Base-by-base conservation (phyloP, 805 yeast species). In the Sugiyamaella americana region DNA sequence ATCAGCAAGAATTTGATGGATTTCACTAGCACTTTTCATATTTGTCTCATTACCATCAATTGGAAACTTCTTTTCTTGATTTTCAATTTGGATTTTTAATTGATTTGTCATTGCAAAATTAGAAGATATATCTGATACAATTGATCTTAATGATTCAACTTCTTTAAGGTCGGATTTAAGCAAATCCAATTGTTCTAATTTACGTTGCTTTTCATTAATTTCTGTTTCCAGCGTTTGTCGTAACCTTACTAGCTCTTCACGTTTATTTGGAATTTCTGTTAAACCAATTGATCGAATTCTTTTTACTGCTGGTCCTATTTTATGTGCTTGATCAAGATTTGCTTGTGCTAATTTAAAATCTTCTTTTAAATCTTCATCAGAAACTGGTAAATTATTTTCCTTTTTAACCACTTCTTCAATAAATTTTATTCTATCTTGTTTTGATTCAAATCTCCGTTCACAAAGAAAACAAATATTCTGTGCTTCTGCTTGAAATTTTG, bases 391-490 rank as follows among this genome's bases (percentile, higher is more conserved):
- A 35, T 62, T 58, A 2, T 57, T 56, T 1, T 63, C 62, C 47
- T 64, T 63, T 1, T 65, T 60, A 35, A 64, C 61, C 1, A 62
- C 42, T 8, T 49, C 47, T 4, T 19, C 44, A 10, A 54, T 39
- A 30, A 65, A 57, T 13, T 37, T 42, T 1, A 32, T 35, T 5
- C 51, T 46, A 40, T 58, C 63, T 1, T 58, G 63, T 1, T 58
- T 57, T 6, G 67, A 68, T 13, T 74, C 75, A 63, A 88, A 84
- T 10, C 73, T 69, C 43, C 95, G 71, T 17, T 76, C 75, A 62
- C 98, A 91, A 38, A 89, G 66, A 37, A 81, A 66, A 63, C 97
- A 91, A 41, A 76, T 70, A 8, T 79, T 26, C 32, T 26, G 32
- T 8, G 11, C 13, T 13, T 26, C 32, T 8, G 32, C 32, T 26